Conservation (phyloP, 2,329 filamentous ascomycete species). For the Trichoderma harzianum region DNA sequence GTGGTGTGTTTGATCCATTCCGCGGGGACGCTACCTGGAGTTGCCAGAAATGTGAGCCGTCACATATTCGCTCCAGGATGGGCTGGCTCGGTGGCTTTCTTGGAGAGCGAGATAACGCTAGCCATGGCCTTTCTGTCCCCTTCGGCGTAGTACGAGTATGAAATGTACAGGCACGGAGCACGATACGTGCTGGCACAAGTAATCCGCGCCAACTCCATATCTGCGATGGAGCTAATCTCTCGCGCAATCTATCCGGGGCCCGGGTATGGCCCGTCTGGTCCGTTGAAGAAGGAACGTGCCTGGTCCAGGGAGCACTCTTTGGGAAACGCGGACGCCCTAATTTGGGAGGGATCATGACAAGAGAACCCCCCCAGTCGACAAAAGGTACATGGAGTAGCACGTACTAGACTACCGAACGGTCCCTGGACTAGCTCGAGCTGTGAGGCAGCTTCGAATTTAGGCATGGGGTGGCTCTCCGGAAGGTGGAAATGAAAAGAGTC, state of each 20-base stretch:
- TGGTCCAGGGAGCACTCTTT: constrained; percentile 3
- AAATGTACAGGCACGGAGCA: background rate
- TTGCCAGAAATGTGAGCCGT: background rate
- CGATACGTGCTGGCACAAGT: background rate
- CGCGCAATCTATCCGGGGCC: constrained; percentile 17
- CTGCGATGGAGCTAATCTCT: constrained; percentile 18
- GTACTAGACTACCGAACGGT: background rate
- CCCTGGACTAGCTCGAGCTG: constrained; percentile 3
- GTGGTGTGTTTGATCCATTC: background rate
- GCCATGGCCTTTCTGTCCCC: background rate
- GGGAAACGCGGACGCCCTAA: constrained; percentile 6
- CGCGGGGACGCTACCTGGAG: constrained; percentile 1
- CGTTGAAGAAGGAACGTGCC: constrained; percentile 13
- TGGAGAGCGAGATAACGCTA: constrained; percentile 6
- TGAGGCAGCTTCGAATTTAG: constrained; percentile 4
- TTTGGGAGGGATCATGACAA: background rate
- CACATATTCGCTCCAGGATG: constrained; percentile 1
- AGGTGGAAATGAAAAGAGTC: constrained; percentile 9
- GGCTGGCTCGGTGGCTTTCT: constrained; percentile 15
- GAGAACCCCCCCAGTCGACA: background rate
- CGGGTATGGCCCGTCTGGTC: constrained; percentile 16
- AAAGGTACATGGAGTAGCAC: background rate
- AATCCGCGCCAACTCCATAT: constrained; percentile 8
- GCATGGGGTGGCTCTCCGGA: background rate
- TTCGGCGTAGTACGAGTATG: background rate